Base-by-base conservation (phyloP, 768 basidiomycete species). In the Cystofilobasidium macerans region DNA sequence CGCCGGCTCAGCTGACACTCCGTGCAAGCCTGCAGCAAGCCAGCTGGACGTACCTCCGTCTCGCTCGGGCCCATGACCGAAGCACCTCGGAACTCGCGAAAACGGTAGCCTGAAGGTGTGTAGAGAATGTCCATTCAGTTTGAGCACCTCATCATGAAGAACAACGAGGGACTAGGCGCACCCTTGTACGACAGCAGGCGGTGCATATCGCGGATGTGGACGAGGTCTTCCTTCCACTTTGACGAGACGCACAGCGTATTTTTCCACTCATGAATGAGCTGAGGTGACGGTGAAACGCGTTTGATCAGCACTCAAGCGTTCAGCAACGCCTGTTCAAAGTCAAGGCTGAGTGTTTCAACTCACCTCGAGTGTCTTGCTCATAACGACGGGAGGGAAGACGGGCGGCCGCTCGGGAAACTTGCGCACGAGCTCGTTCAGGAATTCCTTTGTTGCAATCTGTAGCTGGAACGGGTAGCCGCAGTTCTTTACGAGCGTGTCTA, bases 401-500 rank as follows among this genome's bases (percentile, higher is more conserved):
- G 95, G 94, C 3, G 95, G 95, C 53, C 94, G 84, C 77, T 99
- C 95, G 8, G 95, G 95, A 75, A 99, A 98, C 71, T 93, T 84
- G 57, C 94, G 85, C 30, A 99, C 95, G 74, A 99, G 86, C 75
- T 98, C 95, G 77, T 99, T 99, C 22, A 98, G 81, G 74, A 97
- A 99, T 73, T 98, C 95, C 74, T 99, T 98, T 47, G 94, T 98
- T 22, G 87, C 81, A 71, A 98, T 88, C 76, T 99, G 95, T 28
- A 99, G 85, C 75, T 98, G 95, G 65, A 99, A 87, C 0, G 94
- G 86, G 77, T 99, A 99, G 75, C 95, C 95, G 74, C 94, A 98
- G 45, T 88, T 86, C 74, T 92, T 88, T 53, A 97, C 87, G 58
- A 99, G 85, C 18, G 88, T 91, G 76, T 92, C 88, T 69, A 97